These are phyloP conservation scores for Lonicera japonica DNA, from an alignment of 129 eudicot species.

Conservation along the genomic window DNA sequence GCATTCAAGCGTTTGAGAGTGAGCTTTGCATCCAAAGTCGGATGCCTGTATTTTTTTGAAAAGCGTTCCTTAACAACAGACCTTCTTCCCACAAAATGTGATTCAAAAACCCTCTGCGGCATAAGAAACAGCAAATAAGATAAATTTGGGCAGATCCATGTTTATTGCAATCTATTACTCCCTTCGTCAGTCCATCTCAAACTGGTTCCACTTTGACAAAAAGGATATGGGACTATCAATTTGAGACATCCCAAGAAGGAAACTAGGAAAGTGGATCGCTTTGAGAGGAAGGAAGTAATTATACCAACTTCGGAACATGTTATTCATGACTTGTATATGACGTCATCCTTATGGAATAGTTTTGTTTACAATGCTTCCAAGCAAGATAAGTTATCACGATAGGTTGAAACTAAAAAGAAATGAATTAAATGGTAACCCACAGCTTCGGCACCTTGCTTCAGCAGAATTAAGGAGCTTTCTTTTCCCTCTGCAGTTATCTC, in stretches of 20 bases:
- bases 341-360: neutral
- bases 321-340: too few species aligned
- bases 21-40: conserved; percentile 74
- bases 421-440: conserved; percentile 41
- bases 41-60: conserved; percentile 92
- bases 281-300: too few species aligned
- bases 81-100: conserved; percentile 75
- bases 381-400: too few species aligned
- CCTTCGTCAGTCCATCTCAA: neutral
- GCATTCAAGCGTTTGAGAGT: conserved; percentile 86
- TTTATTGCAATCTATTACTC: neutral
- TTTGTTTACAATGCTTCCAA: too few species aligned
- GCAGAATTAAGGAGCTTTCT: conserved; percentile 48
- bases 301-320: too few species aligned
- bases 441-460: conserved; percentile 98
- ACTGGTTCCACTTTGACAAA: neutral
- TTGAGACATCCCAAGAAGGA: too few species aligned
- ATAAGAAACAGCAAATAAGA: conserved; percentile 4
- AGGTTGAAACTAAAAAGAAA: neutral
- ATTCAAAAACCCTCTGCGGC: conserved; percentile 74
- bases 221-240: neutral
- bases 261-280: too few species aligned
- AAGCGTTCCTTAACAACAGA: conserved; percentile 86
- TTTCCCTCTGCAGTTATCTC: conserved; percentile 45
- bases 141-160: neutral